These are phyloP conservation scores for Mucor lusitanicus DNA, from an alignment of 371 early-diverging fungal genomes.

Conservation along the genomic window DNA sequence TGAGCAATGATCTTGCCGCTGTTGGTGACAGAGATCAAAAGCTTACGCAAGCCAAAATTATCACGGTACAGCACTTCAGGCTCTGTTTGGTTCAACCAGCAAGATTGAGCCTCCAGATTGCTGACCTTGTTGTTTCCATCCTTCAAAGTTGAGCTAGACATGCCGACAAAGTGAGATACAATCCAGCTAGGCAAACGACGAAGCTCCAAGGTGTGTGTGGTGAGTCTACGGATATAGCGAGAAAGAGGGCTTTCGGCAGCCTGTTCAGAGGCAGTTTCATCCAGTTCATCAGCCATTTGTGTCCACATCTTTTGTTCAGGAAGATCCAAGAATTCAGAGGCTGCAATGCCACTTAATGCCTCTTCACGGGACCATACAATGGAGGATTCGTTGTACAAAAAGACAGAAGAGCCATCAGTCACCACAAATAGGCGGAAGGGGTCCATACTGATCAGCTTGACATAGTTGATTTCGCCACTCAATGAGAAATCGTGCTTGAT, in stretches of 20 bases:
- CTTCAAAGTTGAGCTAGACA: slow-evolving; percentile 20
- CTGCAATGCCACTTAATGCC: slow-evolving; percentile 67
- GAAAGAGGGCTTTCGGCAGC: slow-evolving; percentile 44
- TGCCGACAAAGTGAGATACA: slow-evolving; percentile 25
- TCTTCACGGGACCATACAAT: slow-evolving; percentile 85
- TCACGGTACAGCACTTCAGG: slow-evolving; percentile 61
- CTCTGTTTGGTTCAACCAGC: slow-evolving; percentile 21
- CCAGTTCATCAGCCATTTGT: slow-evolving; percentile 73
- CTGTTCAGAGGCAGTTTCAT: slow-evolving; percentile 51
- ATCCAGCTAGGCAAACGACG: slow-evolving; percentile 37
- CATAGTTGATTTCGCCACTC: slow-evolving; percentile 40
- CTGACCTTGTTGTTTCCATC: slow-evolving; percentile 12
- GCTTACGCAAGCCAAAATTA: slow-evolving; percentile 84
- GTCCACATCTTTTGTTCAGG: slow-evolving; percentile 78
- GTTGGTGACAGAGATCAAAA: slow-evolving; percentile 73
- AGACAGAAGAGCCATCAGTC: slow-evolving; percentile 61
- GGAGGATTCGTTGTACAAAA: slow-evolving; percentile 47
- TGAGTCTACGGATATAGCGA: slow-evolving; percentile 73
- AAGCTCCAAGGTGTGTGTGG: slow-evolving; percentile 54
- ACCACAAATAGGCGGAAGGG: slow-evolving; percentile 46
- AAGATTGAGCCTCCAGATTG: slow-evolving; percentile 32
- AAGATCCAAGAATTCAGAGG: slow-evolving; percentile 80
- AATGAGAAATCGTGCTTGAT: slow-evolving; percentile 43
- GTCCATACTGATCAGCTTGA: slow-evolving; percentile 16
- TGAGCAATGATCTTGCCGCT: slow-evolving; percentile 85